These are phyloP conservation scores for Hydnum rufescens DNA, from an alignment of 768 basidiomycete species.

Conservation along the genomic window DNA sequence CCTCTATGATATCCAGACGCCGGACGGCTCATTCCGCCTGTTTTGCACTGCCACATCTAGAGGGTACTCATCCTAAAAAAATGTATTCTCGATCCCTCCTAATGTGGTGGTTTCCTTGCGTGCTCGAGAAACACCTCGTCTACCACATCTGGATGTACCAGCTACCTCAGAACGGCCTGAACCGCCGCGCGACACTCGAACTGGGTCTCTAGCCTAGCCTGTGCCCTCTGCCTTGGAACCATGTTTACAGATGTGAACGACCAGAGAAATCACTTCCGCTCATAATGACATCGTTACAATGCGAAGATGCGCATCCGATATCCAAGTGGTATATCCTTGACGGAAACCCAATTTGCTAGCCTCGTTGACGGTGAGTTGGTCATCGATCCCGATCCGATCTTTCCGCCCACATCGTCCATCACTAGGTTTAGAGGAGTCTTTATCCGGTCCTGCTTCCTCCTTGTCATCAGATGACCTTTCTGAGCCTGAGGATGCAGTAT, in stretches of 20 bases:
- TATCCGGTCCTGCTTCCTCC: conserved; percentile 85
- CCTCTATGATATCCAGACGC: too few relatives aligned
- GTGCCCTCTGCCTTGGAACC: conserved; percentile 52
- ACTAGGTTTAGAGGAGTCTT: conserved; percentile 63
- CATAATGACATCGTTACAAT: conserved; percentile 98
- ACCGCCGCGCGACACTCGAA: not conserved
- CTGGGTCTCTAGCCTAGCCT: conserved; percentile 25
- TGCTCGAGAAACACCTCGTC: conserved; percentile 1
- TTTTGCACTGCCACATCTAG: too few relatives aligned
- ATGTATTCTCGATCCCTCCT: conserved; percentile 9
- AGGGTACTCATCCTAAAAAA: too few relatives aligned
- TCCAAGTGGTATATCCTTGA: conserved; percentile 37
- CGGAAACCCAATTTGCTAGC: conserved; percentile 50
- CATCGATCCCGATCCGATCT: not conserved
- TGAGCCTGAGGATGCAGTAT: conserved; percentile 36
- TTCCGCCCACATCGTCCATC: not conserved
- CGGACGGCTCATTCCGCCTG: too few relatives aligned
- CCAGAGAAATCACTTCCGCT: conserved; percentile 71
- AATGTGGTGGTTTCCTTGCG: conserved; percentile 7
- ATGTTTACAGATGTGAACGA: conserved; percentile 56
- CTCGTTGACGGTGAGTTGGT: conserved; percentile 57
- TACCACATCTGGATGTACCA: not conserved
- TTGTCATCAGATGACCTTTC: conserved; percentile 27
- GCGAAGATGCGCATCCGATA: conserved; percentile 50
- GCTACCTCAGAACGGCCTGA: not conserved